Base-by-base conservation (phyloP, 345 rosid species). In the Cardamine chenopodiifolia region DNA sequence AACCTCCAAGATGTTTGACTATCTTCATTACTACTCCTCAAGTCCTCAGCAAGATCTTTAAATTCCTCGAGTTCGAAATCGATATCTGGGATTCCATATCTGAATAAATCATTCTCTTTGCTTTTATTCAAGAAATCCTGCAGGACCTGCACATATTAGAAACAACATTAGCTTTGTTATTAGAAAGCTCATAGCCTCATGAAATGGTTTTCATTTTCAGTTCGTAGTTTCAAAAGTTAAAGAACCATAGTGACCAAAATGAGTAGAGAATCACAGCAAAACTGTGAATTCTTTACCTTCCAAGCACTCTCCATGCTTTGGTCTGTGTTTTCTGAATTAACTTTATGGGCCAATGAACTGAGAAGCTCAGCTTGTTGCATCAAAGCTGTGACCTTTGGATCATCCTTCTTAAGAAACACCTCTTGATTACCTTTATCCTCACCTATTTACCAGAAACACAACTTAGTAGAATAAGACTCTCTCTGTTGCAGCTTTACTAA, bases 351-450 rank as follows among this genome's bases (percentile, higher is more conserved):
- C 44, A 95, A 86, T 57, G 99, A 86, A 78, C 87, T 86, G 68
- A 95, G 90, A 79, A 92, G 87, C 80, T 90, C 92, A 25, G 98
- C 92, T 85, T 92, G 99, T 84, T 92, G 90, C 91, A 89, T 82
- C 84, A 95, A 75, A 76, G 86, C 86, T 66, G 83, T 55, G 70
- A 90, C 81, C 86, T 88, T 92, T 63, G 97, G 90, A 84, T 90
- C 92, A 79, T 90, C 96, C 82, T 90, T 89, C 39, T 69, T 85
- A 32, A 95, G 81, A 85, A 86, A 90, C 28, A 80, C 82, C 64
- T 87, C 90, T 80, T 74, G 86, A 6, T 18, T 76, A 61, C 78
- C 83, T 70, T 71, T 68, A 66, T 62, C 77, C 70, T 85, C 89
- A 79, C 72, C 90, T 87, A 85, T 75, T 69, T 53, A 73, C 45